phyloP scores from a whole-genome alignment of 177 flowering plant genomes.

The Vitis hybrid region DNA sequence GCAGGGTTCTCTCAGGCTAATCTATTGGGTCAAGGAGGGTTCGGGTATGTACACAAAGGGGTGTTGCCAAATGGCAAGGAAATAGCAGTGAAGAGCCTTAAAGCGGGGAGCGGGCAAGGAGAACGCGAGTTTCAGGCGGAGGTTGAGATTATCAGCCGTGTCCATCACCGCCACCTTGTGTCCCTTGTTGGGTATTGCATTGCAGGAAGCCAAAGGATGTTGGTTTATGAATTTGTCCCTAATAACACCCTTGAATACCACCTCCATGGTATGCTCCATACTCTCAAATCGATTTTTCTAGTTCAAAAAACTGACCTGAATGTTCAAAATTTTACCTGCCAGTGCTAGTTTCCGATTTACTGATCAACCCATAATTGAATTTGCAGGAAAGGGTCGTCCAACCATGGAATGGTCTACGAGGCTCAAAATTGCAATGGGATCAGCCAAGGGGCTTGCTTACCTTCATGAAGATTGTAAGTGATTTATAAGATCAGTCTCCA shows the following conservation, averaged over 20 bases:
- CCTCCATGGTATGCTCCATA: constrained; percentile 54
- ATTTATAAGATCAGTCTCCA: neutral
- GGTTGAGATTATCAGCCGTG: constrained; percentile 86
- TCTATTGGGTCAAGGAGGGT: constrained; percentile 79
- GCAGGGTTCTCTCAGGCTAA: constrained; percentile 53
- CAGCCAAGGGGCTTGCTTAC: constrained; percentile 90
- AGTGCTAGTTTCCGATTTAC: neutral
- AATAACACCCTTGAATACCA: constrained; percentile 72
- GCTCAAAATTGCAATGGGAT: constrained; percentile 71
- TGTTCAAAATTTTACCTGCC: neutral
- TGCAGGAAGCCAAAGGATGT: constrained; percentile 47
- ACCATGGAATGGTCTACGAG: constrained; percentile 65
- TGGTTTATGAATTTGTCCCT: constrained; percentile 77
- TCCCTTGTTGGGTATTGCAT: constrained; percentile 77
- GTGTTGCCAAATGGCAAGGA: constrained; percentile 76
- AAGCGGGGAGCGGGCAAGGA: constrained; percentile 72
- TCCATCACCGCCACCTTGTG: constrained; percentile 81
- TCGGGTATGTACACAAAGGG: constrained; percentile 83
- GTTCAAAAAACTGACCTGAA: no score
- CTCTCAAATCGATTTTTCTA: no score
- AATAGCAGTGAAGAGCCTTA: constrained; percentile 77
- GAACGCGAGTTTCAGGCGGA: constrained; percentile 81
- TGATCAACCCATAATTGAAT: neutral
- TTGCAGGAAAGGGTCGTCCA: constrained; percentile 48
- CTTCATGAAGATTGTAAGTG: constrained; percentile 89